phyloP scores from a whole-genome alignment of 768 basidiomycete genomes.

The Termitomyces sp. region DNA sequence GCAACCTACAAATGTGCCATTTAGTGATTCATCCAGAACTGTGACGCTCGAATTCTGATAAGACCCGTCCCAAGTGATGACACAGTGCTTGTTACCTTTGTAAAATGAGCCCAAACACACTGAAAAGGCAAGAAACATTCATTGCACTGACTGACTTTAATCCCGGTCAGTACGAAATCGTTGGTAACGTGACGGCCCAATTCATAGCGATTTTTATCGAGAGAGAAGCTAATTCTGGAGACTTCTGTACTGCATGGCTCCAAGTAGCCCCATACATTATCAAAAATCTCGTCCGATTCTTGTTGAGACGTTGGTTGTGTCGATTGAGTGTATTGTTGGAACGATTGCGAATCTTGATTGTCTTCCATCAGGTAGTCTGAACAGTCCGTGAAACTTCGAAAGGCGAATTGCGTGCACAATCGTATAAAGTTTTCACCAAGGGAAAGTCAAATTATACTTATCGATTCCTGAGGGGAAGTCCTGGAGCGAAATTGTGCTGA shows the following conservation, averaged over 20 bases:
- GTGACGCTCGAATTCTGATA: constrained; percentile 37
- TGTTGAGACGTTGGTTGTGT: constrained; percentile 39
- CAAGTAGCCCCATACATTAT: constrained; percentile 67
- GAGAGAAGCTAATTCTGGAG: constrained; percentile 59
- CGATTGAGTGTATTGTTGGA: constrained; percentile 28
- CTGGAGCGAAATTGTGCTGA: background rate
- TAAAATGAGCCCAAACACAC: background rate
- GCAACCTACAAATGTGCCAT: constrained; percentile 63
- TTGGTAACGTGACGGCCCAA: constrained; percentile 52
- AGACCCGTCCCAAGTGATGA: constrained; percentile 53
- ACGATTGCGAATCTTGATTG: constrained; percentile 16
- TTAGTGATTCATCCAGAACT: constrained; percentile 57
- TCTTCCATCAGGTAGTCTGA: constrained; percentile 2
- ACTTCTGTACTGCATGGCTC: constrained; percentile 53
- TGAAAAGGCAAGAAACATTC: background rate
- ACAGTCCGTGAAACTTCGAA: constrained; percentile 5
- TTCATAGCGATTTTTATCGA: constrained; percentile 36
- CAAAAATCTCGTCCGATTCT: constrained; percentile 15
- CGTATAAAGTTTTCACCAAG: background rate
- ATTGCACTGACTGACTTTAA: constrained; percentile 61
- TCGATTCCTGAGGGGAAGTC: background rate
- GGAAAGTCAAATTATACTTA: background rate
- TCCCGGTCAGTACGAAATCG: constrained; percentile 50
- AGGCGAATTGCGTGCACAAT: background rate
- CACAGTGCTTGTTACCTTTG: constrained; percentile 53